phyloP scores from a whole-genome alignment of 176 grass and related monocot genomes.

The Zea luxurians region DNA sequence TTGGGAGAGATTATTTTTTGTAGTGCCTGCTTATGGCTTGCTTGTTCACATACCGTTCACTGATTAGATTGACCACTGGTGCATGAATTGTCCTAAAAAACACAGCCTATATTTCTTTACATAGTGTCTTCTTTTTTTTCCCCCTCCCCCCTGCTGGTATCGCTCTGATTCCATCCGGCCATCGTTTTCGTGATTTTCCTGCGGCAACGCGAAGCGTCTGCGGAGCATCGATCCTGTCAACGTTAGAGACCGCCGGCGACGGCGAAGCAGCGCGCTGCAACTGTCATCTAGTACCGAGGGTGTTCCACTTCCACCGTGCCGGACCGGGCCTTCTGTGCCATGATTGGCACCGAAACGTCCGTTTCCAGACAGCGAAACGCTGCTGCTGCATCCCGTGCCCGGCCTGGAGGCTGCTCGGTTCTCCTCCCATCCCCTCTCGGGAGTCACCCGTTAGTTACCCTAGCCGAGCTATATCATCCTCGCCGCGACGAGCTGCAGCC shows the following conservation, averaged over 20 bases:
- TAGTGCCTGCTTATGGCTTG: conserved; percentile 8
- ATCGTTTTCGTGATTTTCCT: background rate
- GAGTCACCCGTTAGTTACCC: too few species aligned
- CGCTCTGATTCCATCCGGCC: background rate
- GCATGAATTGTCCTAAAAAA: background rate
- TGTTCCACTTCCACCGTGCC: background rate
- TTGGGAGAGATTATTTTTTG: background rate
- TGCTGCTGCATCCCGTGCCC: background rate
- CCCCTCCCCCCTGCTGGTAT: too few species aligned
- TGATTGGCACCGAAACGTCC: conserved; percentile 14
- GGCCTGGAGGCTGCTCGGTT: background rate
- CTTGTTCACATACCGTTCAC: conserved; percentile 35
- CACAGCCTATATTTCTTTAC: too few species aligned
- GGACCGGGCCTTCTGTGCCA: background rate
- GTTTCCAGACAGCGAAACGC: conserved; percentile 17
- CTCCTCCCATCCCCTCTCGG: too few species aligned
- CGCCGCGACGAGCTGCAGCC: background rate
- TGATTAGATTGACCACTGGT: conserved; percentile 32
- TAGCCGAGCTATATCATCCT: background rate
- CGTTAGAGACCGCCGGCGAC: background rate
- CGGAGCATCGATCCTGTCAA: conserved; percentile 1
- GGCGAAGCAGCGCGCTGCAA: background rate
- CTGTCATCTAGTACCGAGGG: background rate
- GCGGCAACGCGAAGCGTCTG: background rate
- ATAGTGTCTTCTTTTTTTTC: too few species aligned